A percentile compares a stretch with the other conserved stretches of the same genome.
Evolutionary conservation across 2,329 filamentous ascomycete genomes (phyloP).

Genomic region (Epichloe brachyelytri): DNA sequence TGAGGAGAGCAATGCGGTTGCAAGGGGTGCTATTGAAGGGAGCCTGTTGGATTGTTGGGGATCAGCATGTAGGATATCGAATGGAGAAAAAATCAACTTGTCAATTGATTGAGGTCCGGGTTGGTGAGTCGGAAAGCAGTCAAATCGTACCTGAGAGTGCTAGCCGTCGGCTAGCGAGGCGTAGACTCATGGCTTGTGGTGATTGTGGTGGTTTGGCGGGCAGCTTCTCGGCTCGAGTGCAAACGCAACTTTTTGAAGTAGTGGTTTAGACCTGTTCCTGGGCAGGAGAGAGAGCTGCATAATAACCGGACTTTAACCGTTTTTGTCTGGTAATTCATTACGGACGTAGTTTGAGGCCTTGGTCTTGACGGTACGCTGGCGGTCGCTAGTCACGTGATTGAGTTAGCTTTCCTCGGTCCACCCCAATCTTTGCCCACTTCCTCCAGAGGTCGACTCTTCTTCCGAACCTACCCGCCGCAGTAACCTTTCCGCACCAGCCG

Average conservation of each 20-base stretch:
- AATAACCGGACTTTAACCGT: conserved; percentile 15
- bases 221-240: not conserved
- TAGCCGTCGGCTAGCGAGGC: conserved; percentile 49
- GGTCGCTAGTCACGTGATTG: no score
- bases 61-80: not conserved
- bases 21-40: conserved; percentile 7
- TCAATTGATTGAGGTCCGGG: not conserved
- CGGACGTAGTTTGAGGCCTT: no score
- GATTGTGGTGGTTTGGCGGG: not conserved
- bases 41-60: conserved; percentile 1
- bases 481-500: not conserved
- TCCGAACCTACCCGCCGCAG: not conserved
- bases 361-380: no score
- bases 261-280: not conserved
- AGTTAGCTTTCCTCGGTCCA: not conserved
- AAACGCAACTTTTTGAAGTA: not conserved
- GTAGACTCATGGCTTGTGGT: conserved; percentile 46
- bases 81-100: no score
- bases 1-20: conserved; percentile 9
- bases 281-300: not conserved
- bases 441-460: not conserved
- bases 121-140: not conserved
- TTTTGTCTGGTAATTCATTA: no score
- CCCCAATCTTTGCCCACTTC: conserved; percentile 6
- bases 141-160: conserved; percentile 41